Evolutionary conservation across 768 basidiomycete species (phyloP), one percentile per base, ranked within the genome.

Genomic region (Kondoa malvinella): DNA sequence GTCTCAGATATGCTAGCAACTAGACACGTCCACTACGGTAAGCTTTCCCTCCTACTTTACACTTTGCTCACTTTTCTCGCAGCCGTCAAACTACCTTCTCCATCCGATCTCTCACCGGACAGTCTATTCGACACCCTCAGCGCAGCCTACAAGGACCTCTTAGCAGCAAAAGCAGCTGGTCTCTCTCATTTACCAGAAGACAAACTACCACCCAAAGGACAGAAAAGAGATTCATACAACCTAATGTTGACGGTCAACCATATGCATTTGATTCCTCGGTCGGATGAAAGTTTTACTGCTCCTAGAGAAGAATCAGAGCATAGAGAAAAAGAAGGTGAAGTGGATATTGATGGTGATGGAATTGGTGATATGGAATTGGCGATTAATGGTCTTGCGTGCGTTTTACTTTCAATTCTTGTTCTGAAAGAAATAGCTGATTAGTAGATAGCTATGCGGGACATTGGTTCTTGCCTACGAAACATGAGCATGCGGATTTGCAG

Each of bases 341-440:
- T 26, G 12, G 58, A 60, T 60, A 31, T 60, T 12, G 58, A 60
- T 60, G 58, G 58, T 14, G 58, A 60, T 31, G 58, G 58, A 25
- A 60, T 60, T 8, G 58, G 58, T 60, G 58, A 60, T 31, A 60
- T 60, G 58, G 25, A 60, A 31, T 29, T 25, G 4, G 58, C 58
- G 4, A 31, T 60, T 31, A 60, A 60, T 60, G 58, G 58, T 8
- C 27, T 60, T 4, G 58, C 58, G 40, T 50, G 21, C 21, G 40
- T 50, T 50, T 50, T 21, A 50, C 40, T 8, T 50, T 50, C 40
- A n/a, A n/a, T 50, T 50, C 40, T 8, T 8, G 12, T 21, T 50
- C 21, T 50, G 40, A 50, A 8, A 50, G 21, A 50, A 21, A 8
- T 50, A n/a, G 40, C 8, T 21, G 40, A 50, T 50, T 8, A 8